Evolutionary conservation across 2,329 filamentous ascomycete species (phyloP).

Genomic region (Cylindrodendrum hubeiense): DNA sequence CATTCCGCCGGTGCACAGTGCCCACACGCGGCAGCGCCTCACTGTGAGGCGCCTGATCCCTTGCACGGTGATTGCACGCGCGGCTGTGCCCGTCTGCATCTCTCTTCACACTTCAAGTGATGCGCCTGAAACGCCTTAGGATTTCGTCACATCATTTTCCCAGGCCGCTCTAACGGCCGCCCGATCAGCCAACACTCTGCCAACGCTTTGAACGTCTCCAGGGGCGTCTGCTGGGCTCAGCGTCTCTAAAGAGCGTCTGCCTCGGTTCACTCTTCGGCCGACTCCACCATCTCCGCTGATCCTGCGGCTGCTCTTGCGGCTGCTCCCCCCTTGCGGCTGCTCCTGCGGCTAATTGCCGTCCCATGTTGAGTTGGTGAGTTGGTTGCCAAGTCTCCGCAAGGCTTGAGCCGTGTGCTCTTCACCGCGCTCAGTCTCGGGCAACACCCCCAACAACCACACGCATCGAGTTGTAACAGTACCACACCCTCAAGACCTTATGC

Average conservation of each 20-base stretch:
- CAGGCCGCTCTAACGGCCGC: conserved; percentile 21
- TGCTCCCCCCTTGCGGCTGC: conserved; percentile 24
- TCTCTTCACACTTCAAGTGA: conserved; percentile 34
- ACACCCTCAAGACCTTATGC: conserved; percentile 5
- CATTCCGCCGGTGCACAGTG: conserved; percentile 32
- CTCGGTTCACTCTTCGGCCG: conserved; percentile 17
- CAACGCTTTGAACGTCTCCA: conserved; percentile 28
- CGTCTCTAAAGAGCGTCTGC: conserved; percentile 12
- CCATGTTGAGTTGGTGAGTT: conserved; percentile 23
- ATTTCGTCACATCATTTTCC: conserved; percentile 28
- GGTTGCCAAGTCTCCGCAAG: conserved; percentile 26
- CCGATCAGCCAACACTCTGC: conserved; percentile 31
- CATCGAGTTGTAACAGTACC: conserved; percentile 6
- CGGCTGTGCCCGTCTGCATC: conserved; percentile 41
- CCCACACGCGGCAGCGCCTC: conserved; percentile 15
- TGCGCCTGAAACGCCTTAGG: conserved; percentile 32
- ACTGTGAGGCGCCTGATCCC: conserved; percentile 36
- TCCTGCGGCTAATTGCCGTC: conserved; percentile 22
- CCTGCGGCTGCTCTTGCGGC: conserved; percentile 7
- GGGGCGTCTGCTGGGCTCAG: conserved; percentile 21
- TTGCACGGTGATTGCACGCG: conserved; percentile 37
- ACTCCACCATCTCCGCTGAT: conserved; percentile 32
- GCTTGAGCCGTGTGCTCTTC: conserved; percentile 28
- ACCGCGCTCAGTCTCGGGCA: conserved; percentile 25
- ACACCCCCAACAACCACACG: conserved; percentile 11